phyloP scores from a whole-genome alignment of 169 alveolate species.

The Plasmodium vinckei region DNA sequence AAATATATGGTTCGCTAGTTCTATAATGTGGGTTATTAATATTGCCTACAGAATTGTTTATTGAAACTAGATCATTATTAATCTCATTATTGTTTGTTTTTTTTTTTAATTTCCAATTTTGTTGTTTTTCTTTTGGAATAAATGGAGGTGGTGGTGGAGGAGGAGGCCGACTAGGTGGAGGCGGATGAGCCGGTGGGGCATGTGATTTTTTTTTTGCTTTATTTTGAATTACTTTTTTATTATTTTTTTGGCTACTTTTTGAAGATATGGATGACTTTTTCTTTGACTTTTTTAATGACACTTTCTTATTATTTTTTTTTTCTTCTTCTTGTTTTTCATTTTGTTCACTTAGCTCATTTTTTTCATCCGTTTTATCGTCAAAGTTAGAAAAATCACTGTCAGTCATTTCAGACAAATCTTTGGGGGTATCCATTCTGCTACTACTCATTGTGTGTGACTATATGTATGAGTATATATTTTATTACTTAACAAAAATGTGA shows the following conservation, averaged over 20 bases:
- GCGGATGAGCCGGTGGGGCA: slow-evolving; percentile 17
- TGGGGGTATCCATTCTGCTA: slow-evolving; percentile 37
- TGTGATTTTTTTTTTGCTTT: slow-evolving; percentile 10
- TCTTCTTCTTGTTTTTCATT: slow-evolving; percentile 10
- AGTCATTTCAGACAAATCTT: slow-evolving; percentile 19
- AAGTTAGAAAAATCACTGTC: slow-evolving; percentile 22
- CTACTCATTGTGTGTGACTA: background rate
- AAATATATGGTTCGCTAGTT: too few species aligned
- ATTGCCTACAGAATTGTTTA: background rate
- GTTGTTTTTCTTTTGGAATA: slow-evolving; percentile 10
- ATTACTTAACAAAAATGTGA: background rate
- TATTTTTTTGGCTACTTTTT: slow-evolving; percentile 33
- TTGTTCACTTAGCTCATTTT: slow-evolving; percentile 4
- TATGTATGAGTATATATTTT: background rate
- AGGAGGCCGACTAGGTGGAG: slow-evolving; percentile 64
- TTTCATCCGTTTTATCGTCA: slow-evolving; percentile 8
- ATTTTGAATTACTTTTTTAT: slow-evolving; percentile 14
- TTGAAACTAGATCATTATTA: background rate
- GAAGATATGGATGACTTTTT: slow-evolving; percentile 33
- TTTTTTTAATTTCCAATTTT: slow-evolving; percentile 22
- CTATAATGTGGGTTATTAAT: background rate
- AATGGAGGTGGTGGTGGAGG: slow-evolving; percentile 69
- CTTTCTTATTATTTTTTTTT: slow-evolving; percentile 31
- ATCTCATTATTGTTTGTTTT: background rate
- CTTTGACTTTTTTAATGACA: slow-evolving; percentile 20